Conservation (phyloP, 2,329 filamentous ascomycete species). For the Lachnellula occidentalis region DNA sequence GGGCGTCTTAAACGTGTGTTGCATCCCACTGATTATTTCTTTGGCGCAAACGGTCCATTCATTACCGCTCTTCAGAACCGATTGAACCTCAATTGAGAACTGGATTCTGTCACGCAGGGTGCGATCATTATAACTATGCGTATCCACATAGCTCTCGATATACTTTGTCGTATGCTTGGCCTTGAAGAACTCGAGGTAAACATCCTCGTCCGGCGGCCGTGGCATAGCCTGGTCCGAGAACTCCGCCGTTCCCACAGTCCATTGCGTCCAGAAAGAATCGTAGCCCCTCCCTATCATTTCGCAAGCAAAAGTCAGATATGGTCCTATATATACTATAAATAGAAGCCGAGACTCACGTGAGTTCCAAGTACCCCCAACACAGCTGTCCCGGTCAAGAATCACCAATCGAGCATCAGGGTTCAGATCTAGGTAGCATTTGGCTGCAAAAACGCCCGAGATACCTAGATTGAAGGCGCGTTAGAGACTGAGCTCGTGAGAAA, state of each 20-base stretch:
- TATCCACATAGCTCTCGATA: neutral
- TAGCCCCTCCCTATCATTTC: slow-evolving; percentile 20
- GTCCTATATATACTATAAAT: neutral
- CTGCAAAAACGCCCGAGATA: slow-evolving; percentile 8
- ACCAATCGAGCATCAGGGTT: slow-evolving; percentile 3
- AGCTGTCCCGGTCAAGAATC: slow-evolving; percentile 7
- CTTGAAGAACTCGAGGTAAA: slow-evolving; percentile 20
- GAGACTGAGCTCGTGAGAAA: neutral
- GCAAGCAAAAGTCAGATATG: neutral
- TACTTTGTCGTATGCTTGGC: neutral
- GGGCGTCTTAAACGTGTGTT: neutral
- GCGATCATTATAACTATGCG: neutral
- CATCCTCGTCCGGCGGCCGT: slow-evolving; percentile 22
- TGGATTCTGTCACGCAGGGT: neutral
- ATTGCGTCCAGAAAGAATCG: slow-evolving; percentile 31
- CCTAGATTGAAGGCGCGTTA: neutral
- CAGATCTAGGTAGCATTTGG: slow-evolving; percentile 6
- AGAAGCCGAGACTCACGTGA: neutral
- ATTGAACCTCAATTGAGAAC: neutral
- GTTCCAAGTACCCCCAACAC: slow-evolving; percentile 10
- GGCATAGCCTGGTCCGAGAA: slow-evolving; percentile 30
- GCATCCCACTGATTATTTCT: neutral
- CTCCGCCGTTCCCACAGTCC: slow-evolving; percentile 26
- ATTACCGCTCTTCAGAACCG: neutral
- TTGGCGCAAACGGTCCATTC: neutral